These are phyloP conservation scores for Ascoidea tarda DNA, from an alignment of 805 yeast genomes.

Conservation along the genomic window DNA sequence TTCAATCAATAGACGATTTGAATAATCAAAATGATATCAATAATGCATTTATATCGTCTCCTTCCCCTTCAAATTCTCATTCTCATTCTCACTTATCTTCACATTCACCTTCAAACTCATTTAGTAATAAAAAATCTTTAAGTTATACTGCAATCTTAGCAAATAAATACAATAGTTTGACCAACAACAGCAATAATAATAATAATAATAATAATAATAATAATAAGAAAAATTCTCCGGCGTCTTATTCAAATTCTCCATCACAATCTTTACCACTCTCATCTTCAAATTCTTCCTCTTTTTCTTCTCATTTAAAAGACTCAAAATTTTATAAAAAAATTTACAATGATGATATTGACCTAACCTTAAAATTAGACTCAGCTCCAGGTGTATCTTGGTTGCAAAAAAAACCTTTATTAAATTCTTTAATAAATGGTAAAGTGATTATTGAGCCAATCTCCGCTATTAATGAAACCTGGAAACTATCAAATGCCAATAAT, in stretches of 20 bases:
- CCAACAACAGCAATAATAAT: not conserved
- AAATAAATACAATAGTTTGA: no score
- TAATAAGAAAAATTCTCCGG: not conserved
- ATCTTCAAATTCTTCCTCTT: not conserved
- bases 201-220: constrained; percentile 1
- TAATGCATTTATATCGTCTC: not conserved
- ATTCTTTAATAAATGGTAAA: constrained; percentile 61
- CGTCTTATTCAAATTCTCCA: no score
- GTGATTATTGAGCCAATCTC: constrained; percentile 79
- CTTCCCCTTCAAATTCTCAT: no score
- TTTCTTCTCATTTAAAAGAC: constrained; percentile 7
- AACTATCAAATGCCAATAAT: constrained; percentile 4
- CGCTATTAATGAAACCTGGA: constrained; percentile 54
- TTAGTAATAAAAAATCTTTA: no score
- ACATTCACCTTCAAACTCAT: not conserved
- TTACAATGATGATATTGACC: constrained; percentile 41
- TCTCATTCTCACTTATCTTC: not conserved
- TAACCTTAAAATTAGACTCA: constrained; percentile 21
- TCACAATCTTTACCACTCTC: no score
- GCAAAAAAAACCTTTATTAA: constrained; percentile 44
- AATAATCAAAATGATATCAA: constrained; percentile 2
- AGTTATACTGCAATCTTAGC: no score
- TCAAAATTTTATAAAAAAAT: constrained; percentile 45
- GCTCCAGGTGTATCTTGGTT: constrained; percentile 55
- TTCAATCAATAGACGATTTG: constrained; percentile 4